Percentiles rank a stretch among this genome's conserved stretches.
phyloP scores from a whole-genome alignment of 169 alveolate genomes.

The Blepharisma undulans region DNA sequence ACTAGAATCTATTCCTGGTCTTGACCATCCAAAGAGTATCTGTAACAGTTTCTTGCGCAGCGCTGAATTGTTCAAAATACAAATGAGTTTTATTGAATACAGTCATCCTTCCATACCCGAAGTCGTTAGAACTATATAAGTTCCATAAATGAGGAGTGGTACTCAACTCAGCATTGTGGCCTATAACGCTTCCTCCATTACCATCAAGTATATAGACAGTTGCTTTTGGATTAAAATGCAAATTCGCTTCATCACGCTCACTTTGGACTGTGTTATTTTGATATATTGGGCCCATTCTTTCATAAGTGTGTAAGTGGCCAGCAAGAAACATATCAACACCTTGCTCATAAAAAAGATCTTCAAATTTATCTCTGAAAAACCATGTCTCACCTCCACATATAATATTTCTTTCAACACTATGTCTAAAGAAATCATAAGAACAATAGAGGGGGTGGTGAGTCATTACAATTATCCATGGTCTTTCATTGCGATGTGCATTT shows the following conservation, averaged over 20 bases:
- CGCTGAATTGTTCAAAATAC: constrained; percentile 15
- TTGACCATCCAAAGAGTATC: neutral
- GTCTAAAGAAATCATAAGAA: neutral
- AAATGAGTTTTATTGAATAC: constrained; percentile 1
- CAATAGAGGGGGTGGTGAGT: constrained; percentile 1
- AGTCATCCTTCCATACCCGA: constrained; percentile 24
- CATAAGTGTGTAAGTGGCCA: neutral
- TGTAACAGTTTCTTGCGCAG: neutral
- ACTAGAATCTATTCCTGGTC: neutral
- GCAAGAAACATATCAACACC: neutral
- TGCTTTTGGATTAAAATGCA: neutral
- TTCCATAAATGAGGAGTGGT: neutral
- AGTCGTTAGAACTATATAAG: neutral
- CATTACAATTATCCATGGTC: constrained; percentile 7
- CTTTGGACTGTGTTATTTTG: constrained; percentile 2
- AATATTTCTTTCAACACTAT: neutral
- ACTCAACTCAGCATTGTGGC: neutral
- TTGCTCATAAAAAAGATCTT: neutral
- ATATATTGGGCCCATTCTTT: neutral
- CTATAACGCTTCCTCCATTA: neutral
- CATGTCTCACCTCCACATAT: neutral
- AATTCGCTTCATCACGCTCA: neutral
- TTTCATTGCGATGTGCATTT: neutral
- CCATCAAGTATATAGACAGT: neutral
- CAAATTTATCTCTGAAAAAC: neutral